phyloP scores from a whole-genome alignment of 352 stramenopile genomes.

The Phytophthora brassicae region DNA sequence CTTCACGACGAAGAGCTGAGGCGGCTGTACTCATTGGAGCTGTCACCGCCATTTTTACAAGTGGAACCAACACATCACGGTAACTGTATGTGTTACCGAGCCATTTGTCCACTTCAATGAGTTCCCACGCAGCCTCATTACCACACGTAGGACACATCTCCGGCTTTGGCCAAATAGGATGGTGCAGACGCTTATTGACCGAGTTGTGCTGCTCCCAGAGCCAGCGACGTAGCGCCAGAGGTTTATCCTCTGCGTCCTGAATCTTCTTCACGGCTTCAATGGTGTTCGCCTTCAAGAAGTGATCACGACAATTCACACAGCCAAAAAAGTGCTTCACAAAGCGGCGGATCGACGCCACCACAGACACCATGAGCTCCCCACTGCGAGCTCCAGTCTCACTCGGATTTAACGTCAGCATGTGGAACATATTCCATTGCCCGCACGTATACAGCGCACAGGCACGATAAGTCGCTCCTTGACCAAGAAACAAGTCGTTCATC shows the following conservation, averaged over 20 bases:
- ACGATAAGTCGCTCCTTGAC: conserved; percentile 62
- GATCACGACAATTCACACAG: conserved; percentile 73
- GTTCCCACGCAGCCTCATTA: conserved; percentile 54
- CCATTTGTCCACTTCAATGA: conserved; percentile 80
- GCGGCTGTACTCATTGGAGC: conserved; percentile 16
- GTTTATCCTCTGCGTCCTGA: conserved; percentile 65
- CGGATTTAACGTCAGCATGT: conserved; percentile 83
- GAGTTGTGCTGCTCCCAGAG: conserved; percentile 87
- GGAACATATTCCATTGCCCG: conserved; percentile 87
- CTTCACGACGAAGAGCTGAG: conserved; percentile 23
- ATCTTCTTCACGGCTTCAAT: conserved; percentile 69
- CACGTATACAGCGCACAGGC: conserved; percentile 82
- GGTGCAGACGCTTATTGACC: conserved; percentile 76
- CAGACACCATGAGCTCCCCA: conserved; percentile 60
- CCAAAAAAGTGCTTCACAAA: conserved; percentile 89
- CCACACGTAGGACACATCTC: conserved; percentile 74
- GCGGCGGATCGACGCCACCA: conserved; percentile 73
- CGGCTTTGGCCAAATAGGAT: conserved; percentile 78
- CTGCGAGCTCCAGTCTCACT: conserved; percentile 37
- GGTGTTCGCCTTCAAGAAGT: conserved; percentile 81
- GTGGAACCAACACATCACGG: conserved; percentile 52
- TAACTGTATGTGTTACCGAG: conserved; percentile 64
- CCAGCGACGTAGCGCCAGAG: conserved; percentile 68
- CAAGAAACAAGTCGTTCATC: conserved; percentile 61
- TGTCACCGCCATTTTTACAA: conserved; percentile 26